Evolutionary conservation across 192 early-diverging fungal genomes (phyloP), one percentile per base, ranked within the genome.

Genomic region (Glomus cerebriforme): DNA sequence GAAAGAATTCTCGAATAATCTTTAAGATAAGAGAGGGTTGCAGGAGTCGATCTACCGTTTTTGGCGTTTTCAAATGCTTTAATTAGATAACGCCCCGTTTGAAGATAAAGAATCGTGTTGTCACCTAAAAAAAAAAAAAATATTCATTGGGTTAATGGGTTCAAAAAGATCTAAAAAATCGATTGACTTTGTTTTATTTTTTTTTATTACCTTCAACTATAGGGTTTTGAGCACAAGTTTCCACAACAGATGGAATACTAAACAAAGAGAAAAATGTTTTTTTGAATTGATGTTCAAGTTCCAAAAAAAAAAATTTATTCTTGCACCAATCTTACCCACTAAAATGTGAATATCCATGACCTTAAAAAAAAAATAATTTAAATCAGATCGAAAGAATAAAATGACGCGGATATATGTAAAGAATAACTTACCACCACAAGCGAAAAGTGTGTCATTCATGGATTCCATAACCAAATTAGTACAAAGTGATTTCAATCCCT

Each of bases 81-180:
- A 24, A 94, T 88, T 59, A 95, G 87, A 79, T 93, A 95, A 67
- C 94, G 90, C 22, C 92, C 92, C 27, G 91, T 92, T 83, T 95
- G 94, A 47, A 95, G 85, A 7, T 91, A 91, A 66, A 95, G 77
- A 66, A 95, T 94, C 29, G 93, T 95, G 85, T 94, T 94, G 82
- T 93, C 92, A 78, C 94, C 92, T 86, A 73, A 7, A 9, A 12
- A 49, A 7, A 32, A 63, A 49, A 70, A 43, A 54, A 35, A 47
- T n/a, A 59, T 60, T 15, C 12, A 63, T 49, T 4, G 35, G 7
- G 35, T 64, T 76, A 62, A 13, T 5, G 26, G 9, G 2, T 7
- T 29, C 19, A 24, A 24, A 9, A 35, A 26, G 1, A 31, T 34
- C 9, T 74, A 54, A n/a, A 32, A 29, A 12, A 31, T 24, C n/a